Evolutionary conservation across 2,329 filamentous ascomycete species (phyloP).

Genomic region (Orbilia ellipsospora): DNA sequence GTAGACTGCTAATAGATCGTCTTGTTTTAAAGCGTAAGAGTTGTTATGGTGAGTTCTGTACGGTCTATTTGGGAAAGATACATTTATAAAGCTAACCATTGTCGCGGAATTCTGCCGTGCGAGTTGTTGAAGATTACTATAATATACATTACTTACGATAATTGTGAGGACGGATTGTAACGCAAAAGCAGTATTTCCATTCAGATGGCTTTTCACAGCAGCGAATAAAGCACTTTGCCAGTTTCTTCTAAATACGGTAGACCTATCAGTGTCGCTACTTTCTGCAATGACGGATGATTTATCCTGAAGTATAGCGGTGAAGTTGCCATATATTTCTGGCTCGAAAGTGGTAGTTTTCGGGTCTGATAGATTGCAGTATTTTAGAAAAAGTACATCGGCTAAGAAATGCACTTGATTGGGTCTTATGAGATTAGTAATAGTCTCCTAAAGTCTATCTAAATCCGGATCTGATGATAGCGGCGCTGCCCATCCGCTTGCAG

Average conservation of each 20-base stretch:
- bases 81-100: constrained; percentile 13
- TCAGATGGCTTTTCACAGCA: constrained; percentile 8
- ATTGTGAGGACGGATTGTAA: constrained; percentile 24
- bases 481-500: not conserved
- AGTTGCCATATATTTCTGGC: too few relatives aligned
- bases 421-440: too few relatives aligned
- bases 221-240: constrained; percentile 17
- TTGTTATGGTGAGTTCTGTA: constrained; percentile 20
- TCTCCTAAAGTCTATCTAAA: too few relatives aligned
- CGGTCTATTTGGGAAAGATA: constrained; percentile 24
- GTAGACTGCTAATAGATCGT: not conserved
- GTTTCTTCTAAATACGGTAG: too few relatives aligned
- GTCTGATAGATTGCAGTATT: too few relatives aligned
- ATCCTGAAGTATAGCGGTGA: too few relatives aligned
- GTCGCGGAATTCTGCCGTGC: not conserved
- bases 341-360: too few relatives aligned
- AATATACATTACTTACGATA: constrained; percentile 17
- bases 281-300: too few relatives aligned
- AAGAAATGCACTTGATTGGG: too few relatives aligned
- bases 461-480: too few relatives aligned
- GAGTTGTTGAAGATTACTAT: not conserved
- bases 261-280: too few relatives aligned
- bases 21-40: not conserved
- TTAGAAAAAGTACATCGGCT: too few relatives aligned
- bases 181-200: constrained; percentile 14